Evolutionary conservation across 192 early-diverging fungal species (phyloP).

Genomic region (Linnemannia elongata): DNA sequence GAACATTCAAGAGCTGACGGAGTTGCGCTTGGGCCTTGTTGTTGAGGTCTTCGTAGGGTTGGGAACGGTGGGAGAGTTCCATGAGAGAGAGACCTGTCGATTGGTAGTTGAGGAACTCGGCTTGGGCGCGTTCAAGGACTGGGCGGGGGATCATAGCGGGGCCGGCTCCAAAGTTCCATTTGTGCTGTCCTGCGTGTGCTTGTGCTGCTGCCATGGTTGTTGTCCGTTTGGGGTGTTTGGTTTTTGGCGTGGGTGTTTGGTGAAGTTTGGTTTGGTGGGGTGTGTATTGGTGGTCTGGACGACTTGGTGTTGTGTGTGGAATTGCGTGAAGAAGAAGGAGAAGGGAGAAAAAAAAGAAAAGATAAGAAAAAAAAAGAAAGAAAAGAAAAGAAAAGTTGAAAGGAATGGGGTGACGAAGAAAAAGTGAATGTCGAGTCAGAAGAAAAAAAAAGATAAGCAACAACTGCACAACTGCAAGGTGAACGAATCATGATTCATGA

Average conservation of each 20-base stretch:
- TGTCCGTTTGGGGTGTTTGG: background rate
- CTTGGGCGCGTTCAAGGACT: slow-evolving; percentile 88
- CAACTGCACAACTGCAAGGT: background rate
- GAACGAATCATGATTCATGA: background rate
- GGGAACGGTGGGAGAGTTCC: slow-evolving; percentile 96
- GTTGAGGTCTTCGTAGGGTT: slow-evolving; percentile 83
- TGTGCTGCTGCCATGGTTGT: slow-evolving; percentile 13
- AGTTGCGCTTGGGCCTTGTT: slow-evolving; percentile 81
- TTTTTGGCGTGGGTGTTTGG: background rate
- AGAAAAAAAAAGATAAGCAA: background rate
- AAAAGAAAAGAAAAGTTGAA: background rate
- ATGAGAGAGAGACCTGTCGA: slow-evolving; percentile 91
- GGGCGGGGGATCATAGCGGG: slow-evolving; percentile 88
- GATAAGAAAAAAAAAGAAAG: slow-evolving; percentile 8
- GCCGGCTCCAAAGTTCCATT: slow-evolving; percentile 91
- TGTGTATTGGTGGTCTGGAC: background rate
- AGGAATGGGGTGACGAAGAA: background rate
- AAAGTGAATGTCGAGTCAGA: background rate
- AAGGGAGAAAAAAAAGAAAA: background rate
- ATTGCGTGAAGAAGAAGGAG: background rate
- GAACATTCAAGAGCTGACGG: slow-evolving; percentile 80
- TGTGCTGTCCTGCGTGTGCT: slow-evolving; percentile 34
- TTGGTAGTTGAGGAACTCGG: slow-evolving; percentile 86
- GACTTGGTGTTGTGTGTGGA: background rate
- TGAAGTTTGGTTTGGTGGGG: background rate